phyloP scores from a whole-genome alignment of 2,329 filamentous ascomycete species.

The Phoma herbarum region DNA sequence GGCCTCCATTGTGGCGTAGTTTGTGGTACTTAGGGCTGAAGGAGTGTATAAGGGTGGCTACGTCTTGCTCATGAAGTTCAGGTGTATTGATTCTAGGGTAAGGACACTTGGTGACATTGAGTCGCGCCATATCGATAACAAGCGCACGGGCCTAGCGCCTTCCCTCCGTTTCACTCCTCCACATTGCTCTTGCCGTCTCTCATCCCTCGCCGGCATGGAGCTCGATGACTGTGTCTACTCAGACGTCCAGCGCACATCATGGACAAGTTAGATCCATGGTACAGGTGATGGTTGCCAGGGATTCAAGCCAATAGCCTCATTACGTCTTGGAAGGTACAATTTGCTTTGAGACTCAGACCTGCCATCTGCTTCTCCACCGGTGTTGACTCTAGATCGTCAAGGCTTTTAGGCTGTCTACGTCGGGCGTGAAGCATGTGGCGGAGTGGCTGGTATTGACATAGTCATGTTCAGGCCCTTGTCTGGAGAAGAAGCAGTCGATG shows the following conservation, averaged over 20 bases:
- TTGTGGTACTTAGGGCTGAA: neutral
- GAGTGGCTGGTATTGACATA: too few species aligned
- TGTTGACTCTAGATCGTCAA: too few species aligned
- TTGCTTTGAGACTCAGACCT: neutral
- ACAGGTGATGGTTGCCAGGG: neutral
- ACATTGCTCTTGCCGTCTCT: neutral
- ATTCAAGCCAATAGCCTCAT: neutral
- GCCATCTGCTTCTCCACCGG: neutral
- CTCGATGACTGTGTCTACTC: too few species aligned
- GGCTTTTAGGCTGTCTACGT: too few species aligned
- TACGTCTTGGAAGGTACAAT: neutral
- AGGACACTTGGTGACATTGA: conserved; percentile 24
- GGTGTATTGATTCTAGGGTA: conserved; percentile 10
- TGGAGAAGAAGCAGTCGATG: too few species aligned
- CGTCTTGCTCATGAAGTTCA: neutral
- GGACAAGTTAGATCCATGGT: neutral
- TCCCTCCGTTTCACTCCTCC: neutral
- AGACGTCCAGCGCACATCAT: neutral
- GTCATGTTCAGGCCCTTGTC: too few species aligned
- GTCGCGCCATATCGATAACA: conserved; percentile 17
- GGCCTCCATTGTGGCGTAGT: conserved; percentile 43
- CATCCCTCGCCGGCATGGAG: neutral
- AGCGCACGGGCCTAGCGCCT: neutral
- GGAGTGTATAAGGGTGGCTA: neutral
- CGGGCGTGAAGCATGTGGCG: too few species aligned